A percentile compares a stretch with the other conserved stretches of the same genome.
phyloP scores from a whole-genome alignment of 1,139 yeast genomes.

The Suhomyces bokatorum region DNA sequence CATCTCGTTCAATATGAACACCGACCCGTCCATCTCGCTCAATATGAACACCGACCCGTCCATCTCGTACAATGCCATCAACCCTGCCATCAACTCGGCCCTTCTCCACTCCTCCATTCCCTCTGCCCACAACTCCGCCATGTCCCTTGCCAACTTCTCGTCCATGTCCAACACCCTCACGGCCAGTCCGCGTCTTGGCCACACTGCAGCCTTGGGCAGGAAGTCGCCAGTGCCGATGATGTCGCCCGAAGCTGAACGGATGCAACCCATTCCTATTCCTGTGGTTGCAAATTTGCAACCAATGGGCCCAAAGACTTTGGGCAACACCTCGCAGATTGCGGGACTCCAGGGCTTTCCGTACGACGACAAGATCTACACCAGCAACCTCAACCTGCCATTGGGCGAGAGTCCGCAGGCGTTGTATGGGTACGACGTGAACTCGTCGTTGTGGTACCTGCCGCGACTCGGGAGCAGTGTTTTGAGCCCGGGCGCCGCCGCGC shows the following conservation, averaged over 20 bases:
- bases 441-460: conserved; percentile 19
- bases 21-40: no score
- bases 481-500: conserved; percentile 9
- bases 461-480: conserved; percentile 16
- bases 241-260: background rate
- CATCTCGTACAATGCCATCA: no score
- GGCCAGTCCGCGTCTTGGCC: background rate
- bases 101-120: no score
- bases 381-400: conserved; percentile 13
- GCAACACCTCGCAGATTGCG: no score
- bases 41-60: background rate
- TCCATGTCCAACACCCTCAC: background rate
- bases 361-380: conserved; percentile 23
- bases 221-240: background rate
- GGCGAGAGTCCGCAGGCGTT: conserved; percentile 11
- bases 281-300: no score
- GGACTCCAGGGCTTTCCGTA: conserved; percentile 22
- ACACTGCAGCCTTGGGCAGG: background rate
- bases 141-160: background rate
- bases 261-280: background rate
- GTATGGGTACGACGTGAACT: conserved; percentile 13
- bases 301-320: no score
- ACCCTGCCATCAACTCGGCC: no score
- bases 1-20: no score
- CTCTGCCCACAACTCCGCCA: no score